These are phyloP conservation scores for Trametes cinnabarina DNA, from an alignment of 768 basidiomycete genomes.

Conservation along the genomic window DNA sequence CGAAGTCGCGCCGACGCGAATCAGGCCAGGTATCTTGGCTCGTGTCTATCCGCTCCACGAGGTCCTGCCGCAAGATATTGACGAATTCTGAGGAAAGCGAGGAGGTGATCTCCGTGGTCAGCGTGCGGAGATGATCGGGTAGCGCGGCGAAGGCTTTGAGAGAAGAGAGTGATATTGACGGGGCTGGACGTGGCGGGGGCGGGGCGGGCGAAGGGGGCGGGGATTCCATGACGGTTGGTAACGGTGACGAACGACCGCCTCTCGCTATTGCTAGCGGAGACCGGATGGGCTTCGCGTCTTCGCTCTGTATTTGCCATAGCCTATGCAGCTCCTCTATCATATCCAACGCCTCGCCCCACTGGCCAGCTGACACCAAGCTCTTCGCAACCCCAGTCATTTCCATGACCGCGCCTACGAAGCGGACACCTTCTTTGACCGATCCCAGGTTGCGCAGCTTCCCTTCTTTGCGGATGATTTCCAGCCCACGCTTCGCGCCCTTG, in stretches of 20 bases:
- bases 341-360: constrained; percentile 83
- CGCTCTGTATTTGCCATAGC: constrained; percentile 44
- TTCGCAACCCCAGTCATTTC: constrained; percentile 75
- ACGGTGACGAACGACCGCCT: constrained; percentile 17
- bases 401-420: constrained; percentile 64
- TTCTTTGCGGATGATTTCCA: constrained; percentile 70
- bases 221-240: constrained; percentile 28
- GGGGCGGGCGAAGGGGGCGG: constrained; percentile 17
- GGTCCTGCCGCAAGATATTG: constrained; percentile 63
- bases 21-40: constrained; percentile 18
- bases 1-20: constrained; percentile 25
- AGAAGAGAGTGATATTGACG: constrained; percentile 58
- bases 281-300: background rate
- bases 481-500: constrained; percentile 73
- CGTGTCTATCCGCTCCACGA: constrained; percentile 51
- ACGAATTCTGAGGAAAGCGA: constrained; percentile 79
- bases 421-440: constrained; percentile 58
- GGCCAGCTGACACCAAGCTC: constrained; percentile 74
- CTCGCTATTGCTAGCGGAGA: constrained; percentile 4
- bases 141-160: constrained; percentile 73
- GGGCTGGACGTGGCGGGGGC: constrained; percentile 18
- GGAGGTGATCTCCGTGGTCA: constrained; percentile 73
- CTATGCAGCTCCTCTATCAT: constrained; percentile 67
- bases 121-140: constrained; percentile 64
- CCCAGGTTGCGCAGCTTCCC: constrained; percentile 58